Evolutionary conservation across 2,329 filamentous ascomycete genomes (phyloP), one percentile per base, ranked within the genome.

Genomic region (Aspergillus alliaceus): DNA sequence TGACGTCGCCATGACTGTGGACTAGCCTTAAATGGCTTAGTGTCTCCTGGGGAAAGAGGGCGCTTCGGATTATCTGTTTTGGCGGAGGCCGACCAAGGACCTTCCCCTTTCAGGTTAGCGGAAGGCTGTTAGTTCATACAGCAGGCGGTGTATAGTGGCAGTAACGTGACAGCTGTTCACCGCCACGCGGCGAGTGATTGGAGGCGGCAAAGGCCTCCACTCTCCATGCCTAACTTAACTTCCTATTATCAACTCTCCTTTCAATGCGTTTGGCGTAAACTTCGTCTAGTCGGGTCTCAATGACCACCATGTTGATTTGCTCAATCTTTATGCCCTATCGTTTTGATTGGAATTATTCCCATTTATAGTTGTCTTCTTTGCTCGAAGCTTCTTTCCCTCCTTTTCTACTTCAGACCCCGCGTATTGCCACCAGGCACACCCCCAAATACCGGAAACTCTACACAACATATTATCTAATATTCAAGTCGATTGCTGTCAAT

Each of bases 401-500:
- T 40, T 48, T 24, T 42, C 12, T 51, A 4, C 37, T 49, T 32
- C 14, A 14, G 47, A 51, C 50, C 54, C 55, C 57, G 54, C 54
- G 37, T 18, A 53, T 58, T 20, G 53, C 15, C 34, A 37, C 42
- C 40, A 40, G 29, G 37, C 47, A 47, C 25, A 25, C 37, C 53
- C 22, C 25, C 40, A 32, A n/a, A 29, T 32, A 22, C 29, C 20
- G 35, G 24, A 44, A 42, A 29, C 22, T 4, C 31, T 34, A 22
- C 37, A 24, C 40, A 40, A 25, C 12, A 27, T 20, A 29, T 9
- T 46, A 31, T 6, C 27, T 35, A 29, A 27, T 42, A 24, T 6
- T 37, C 27, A 22, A 40, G n/a, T 12, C 8, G 7, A 47, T 51
- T 34, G 35, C 54, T 56, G 46, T 68, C 70, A 70, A 74, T 74